Evolutionary conservation across 1,139 yeast genomes (phyloP).

Genomic region (Ogataea hybrid): DNA sequence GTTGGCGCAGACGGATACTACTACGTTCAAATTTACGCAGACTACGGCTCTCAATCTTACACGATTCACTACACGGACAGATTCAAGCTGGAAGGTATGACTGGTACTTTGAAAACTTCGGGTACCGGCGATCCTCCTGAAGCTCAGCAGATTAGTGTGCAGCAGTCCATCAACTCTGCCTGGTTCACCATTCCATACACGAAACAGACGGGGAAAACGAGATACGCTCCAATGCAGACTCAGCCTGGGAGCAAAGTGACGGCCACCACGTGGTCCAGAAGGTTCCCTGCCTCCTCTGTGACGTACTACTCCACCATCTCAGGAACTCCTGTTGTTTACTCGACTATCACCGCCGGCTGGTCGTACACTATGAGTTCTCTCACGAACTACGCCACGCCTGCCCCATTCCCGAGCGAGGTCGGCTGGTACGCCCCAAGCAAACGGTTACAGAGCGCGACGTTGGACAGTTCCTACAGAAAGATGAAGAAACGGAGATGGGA

Average conservation of each 20-base stretch:
- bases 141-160: constrained; percentile 37
- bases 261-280: constrained; percentile 58
- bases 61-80: constrained; percentile 74
- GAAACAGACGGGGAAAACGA: constrained; percentile 66
- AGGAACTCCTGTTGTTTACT: constrained; percentile 44
- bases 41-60: constrained; percentile 33
- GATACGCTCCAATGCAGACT: constrained; percentile 88
- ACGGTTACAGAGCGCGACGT: constrained; percentile 31
- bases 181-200: constrained; percentile 62
- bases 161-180: constrained; percentile 31
- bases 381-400: constrained; percentile 65
- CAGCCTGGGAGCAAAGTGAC: constrained; percentile 78
- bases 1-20: constrained; percentile 61
- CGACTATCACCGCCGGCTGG: constrained; percentile 86
- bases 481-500: constrained; percentile 35
- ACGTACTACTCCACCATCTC: constrained; percentile 48
- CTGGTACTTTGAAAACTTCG: constrained; percentile 48
- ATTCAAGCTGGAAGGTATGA: constrained; percentile 66
- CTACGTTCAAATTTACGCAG: constrained; percentile 63
- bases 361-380: constrained; percentile 64
- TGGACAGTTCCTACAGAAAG: constrained; percentile 23
- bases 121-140: constrained; percentile 45
- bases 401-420: constrained; percentile 60
- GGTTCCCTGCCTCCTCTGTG: constrained; percentile 66
- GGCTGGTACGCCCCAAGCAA: constrained; percentile 45